These are phyloP conservation scores for Deinandra increscens DNA, from an alignment of 129 eudicot genomes.

Conservation along the genomic window DNA sequence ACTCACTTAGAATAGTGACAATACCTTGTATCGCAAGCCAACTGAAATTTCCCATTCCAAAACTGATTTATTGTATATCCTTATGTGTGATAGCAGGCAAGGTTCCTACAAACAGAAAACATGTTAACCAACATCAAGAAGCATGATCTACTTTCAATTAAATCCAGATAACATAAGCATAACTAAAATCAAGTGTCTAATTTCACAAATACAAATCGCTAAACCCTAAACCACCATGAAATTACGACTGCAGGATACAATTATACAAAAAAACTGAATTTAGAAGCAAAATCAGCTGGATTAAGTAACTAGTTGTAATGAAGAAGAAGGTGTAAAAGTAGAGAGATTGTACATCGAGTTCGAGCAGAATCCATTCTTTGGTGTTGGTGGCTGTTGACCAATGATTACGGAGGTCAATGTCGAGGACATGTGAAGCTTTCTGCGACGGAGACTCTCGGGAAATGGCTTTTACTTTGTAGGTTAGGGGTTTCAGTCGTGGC, in stretches of 20 bases:
- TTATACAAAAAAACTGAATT: constrained; percentile 8
- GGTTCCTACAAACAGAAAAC: constrained; percentile 61
- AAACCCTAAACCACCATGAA: too few species aligned
- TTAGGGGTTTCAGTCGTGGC: constrained; percentile 70
- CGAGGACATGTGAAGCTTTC: constrained; percentile 73
- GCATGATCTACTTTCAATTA: too few species aligned
- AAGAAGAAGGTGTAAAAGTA: neutral
- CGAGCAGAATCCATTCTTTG: constrained; percentile 91
- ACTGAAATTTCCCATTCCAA: constrained; percentile 97
- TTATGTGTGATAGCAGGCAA: constrained; percentile 79
- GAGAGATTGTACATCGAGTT: constrained; percentile 57
- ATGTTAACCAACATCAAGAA: neutral
- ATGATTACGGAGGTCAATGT: constrained; percentile 86
- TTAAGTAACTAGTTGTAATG: neutral
- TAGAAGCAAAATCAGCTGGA: constrained; percentile 6
- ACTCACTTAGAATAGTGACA: neutral
- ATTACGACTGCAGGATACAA: neutral
- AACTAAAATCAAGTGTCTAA: too few species aligned
- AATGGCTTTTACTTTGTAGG: constrained; percentile 74
- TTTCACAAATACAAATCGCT: too few species aligned
- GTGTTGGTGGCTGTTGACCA: constrained; percentile 98
- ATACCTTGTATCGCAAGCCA: constrained; percentile 93
- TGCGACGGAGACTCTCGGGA: constrained; percentile 84
- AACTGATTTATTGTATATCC: constrained; percentile 92
- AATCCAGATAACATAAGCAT: too few species aligned